A percentile compares a stretch with the other conserved stretches of the same genome.
phyloP scores from a whole-genome alignment of 1,284 basidiomycete species.

The Coriolopsis trogii region DNA sequence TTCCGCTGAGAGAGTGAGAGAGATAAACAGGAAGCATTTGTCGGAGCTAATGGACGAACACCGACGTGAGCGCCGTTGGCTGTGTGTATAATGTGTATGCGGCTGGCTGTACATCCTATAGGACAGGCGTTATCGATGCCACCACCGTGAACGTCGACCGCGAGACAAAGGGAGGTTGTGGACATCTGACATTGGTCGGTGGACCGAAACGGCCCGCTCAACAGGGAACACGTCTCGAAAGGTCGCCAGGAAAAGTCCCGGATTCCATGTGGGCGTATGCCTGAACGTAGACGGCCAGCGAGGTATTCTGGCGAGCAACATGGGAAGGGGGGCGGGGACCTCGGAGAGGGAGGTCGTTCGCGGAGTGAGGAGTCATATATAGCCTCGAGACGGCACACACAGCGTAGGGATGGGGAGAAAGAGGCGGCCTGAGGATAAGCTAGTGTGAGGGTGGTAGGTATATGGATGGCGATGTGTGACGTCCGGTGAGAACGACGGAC shows the following conservation, averaged over 20 bases:
- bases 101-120: too few relatives aligned
- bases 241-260: not conserved
- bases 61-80: too few relatives aligned
- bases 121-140: not conserved
- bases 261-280: too few relatives aligned
- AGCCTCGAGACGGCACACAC: slow-evolving; percentile 13
- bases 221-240: not conserved
- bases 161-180: not conserved
- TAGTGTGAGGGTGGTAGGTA: slow-evolving; percentile 8
- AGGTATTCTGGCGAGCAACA: not conserved
- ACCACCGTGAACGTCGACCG: not conserved
- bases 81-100: too few relatives aligned
- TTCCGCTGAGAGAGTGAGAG: too few relatives aligned
- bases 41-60: too few relatives aligned
- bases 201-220: slow-evolving; percentile 3
- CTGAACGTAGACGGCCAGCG: not conserved
- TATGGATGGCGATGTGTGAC: slow-evolving; percentile 10
- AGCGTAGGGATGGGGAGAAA: not conserved
- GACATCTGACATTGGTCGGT: slow-evolving; percentile 8
- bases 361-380: slow-evolving; percentile 12
- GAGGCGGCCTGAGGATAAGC: slow-evolving; percentile 1
- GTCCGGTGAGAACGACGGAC: slow-evolving; percentile 16
- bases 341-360: slow-evolving; percentile 4
- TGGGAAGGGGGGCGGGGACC: slow-evolving; percentile 14
- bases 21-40: too few relatives aligned